phyloP scores from a whole-genome alignment of 108 stramenopile species.

The Cyclotella distinguenda region DNA sequence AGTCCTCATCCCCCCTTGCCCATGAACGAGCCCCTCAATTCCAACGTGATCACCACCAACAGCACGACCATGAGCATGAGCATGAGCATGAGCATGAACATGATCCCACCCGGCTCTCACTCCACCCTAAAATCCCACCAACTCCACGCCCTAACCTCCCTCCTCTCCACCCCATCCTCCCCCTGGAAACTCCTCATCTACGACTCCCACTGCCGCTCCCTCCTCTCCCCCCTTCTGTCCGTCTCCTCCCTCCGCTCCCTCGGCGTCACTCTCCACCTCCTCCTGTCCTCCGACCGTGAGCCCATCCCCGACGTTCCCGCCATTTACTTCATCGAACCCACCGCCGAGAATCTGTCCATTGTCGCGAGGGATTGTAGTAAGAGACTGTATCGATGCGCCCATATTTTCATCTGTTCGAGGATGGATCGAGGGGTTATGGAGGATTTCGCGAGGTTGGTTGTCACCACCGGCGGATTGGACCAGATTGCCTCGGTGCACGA shows the following conservation, averaged over 20 bases:
- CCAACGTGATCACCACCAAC: too few relatives aligned
- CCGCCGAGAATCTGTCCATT: conserved; percentile 82
- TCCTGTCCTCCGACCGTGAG: conserved; percentile 85
- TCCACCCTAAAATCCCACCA: conserved; percentile 68
- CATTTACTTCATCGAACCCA: conserved; percentile 95
- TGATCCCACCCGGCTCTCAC: background rate
- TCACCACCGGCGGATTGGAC: conserved; percentile 77
- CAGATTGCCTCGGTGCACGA: conserved; percentile 86
- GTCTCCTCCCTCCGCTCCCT: conserved; percentile 91
- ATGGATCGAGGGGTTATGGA: conserved; percentile 92
- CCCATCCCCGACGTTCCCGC: conserved; percentile 96
- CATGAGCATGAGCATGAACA: background rate
- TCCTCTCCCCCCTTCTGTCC: conserved; percentile 94
- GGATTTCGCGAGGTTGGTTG: conserved; percentile 87
- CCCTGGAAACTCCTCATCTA: conserved; percentile 99
- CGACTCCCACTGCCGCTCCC: conserved; percentile 90
- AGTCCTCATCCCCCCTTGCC: too few relatives aligned
- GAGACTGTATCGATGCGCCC: conserved; percentile 72
- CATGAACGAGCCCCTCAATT: too few relatives aligned
- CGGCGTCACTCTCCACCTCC: conserved; percentile 96
- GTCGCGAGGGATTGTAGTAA: conserved; percentile 89
- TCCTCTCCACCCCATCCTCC: conserved; percentile 52
- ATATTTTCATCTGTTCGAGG: conserved; percentile 87
- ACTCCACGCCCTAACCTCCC: conserved; percentile 72
- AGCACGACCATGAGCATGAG: too few relatives aligned